Conservation (phyloP, 2,329 filamentous ascomycete species). For the Polychaeton citri region DNA sequence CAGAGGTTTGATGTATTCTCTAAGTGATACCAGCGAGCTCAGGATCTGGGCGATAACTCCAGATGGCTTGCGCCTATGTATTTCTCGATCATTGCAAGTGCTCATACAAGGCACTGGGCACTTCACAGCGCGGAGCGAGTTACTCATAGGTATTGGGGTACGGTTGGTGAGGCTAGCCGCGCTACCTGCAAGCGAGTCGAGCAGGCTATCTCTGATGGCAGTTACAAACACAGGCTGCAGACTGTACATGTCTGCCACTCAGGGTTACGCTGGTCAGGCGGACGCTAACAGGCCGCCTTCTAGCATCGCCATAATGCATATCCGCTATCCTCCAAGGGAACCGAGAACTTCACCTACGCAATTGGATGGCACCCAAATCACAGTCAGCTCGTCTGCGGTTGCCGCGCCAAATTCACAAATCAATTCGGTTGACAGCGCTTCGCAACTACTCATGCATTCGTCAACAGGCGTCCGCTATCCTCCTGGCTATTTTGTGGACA, state of each 20-base stretch:
- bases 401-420: slow-evolving; percentile 8
- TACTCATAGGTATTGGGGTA: slow-evolving; percentile 53
- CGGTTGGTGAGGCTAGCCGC: slow-evolving; percentile 74
- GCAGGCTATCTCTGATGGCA: slow-evolving; percentile 77
- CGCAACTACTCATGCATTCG: slow-evolving; percentile 22
- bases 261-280: slow-evolving; percentile 49
- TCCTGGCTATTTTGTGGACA: slow-evolving; percentile 84
- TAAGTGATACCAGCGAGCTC: slow-evolving; percentile 79
- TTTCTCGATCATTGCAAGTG: slow-evolving; percentile 39
- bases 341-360: slow-evolving; percentile 9
- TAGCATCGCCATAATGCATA: slow-evolving; percentile 95
- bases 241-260: slow-evolving; percentile 82
- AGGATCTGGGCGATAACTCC: slow-evolving; percentile 73
- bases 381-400: neutral
- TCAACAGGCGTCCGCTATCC: slow-evolving; percentile 44
- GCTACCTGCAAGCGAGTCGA: slow-evolving; percentile 65
- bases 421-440: slow-evolving; percentile 20
- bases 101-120: slow-evolving; percentile 65
- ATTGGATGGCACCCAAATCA: slow-evolving; percentile 4
- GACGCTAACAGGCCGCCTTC: slow-evolving; percentile 59
- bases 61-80: slow-evolving; percentile 37
- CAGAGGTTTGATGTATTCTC: slow-evolving; percentile 75
- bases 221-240: slow-evolving; percentile 83
- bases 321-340: slow-evolving; percentile 70
- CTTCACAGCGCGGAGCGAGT: slow-evolving; percentile 59